Conservation (phyloP, 1,284 basidiomycete species). For the Ustilago trichophora region DNA sequence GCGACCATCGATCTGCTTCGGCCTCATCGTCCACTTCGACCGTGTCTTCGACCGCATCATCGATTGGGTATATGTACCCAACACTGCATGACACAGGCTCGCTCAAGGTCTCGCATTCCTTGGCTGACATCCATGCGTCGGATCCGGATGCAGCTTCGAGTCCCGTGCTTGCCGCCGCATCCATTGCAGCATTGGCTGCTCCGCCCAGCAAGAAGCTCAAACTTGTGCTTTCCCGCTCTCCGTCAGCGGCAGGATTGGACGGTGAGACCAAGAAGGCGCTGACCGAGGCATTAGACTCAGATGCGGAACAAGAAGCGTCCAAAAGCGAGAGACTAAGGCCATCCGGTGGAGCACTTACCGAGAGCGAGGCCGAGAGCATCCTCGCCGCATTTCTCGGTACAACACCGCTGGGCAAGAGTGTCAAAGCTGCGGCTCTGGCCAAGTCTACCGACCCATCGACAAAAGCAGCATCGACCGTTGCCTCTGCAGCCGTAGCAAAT, state of each 20-base stretch:
- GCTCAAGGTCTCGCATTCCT: constrained; percentile 27
- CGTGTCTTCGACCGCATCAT: constrained; percentile 23
- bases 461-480: too few relatives aligned
- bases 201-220: constrained; percentile 28
- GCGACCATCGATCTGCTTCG: constrained; percentile 15
- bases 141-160: constrained; percentile 19
- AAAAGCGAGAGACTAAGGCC: constrained; percentile 5
- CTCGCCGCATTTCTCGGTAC: constrained; percentile 33
- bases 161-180: too few relatives aligned
- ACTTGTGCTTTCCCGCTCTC: constrained; percentile 6
- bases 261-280: constrained; percentile 5
- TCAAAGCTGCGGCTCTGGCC: not conserved
- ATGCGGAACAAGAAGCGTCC: constrained; percentile 2
- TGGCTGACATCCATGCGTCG: constrained; percentile 25
- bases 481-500: not conserved
- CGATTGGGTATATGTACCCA: constrained; percentile 36
- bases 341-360: constrained; percentile 18
- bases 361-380: constrained; percentile 37
- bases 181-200: too few relatives aligned
- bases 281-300: constrained; percentile 7
- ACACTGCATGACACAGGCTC: constrained; percentile 26
- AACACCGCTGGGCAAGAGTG: constrained; percentile 16
- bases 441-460: not conserved
- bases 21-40: constrained; percentile 11
- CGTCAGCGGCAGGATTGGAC: not conserved